These are phyloP conservation scores for Grosmannia clavigera DNA, from an alignment of 2,329 filamentous ascomycete genomes.

Conservation along the genomic window DNA sequence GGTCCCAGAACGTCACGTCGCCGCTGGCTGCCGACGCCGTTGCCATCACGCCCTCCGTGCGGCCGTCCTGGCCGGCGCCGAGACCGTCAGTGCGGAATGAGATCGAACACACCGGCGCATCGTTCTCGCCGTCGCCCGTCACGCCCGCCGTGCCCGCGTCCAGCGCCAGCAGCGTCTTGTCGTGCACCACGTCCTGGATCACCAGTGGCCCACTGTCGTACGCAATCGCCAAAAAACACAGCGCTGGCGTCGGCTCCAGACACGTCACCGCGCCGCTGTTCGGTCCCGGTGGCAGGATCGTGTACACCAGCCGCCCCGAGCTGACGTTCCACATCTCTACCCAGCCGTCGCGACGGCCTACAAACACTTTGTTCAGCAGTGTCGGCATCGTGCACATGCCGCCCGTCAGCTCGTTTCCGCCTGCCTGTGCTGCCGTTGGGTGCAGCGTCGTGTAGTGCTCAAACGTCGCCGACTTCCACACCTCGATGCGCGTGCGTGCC, in stretches of 20 bases:
- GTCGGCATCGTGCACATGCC: constrained; percentile 83
- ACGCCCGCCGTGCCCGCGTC: constrained; percentile 42
- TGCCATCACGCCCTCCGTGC: constrained; percentile 83
- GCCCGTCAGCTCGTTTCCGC: constrained; percentile 59
- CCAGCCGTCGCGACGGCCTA: constrained; percentile 73
- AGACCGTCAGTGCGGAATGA: constrained; percentile 82
- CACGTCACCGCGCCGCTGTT: constrained; percentile 75
- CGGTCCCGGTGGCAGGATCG: constrained; percentile 63
- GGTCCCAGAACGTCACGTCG: constrained; percentile 91
- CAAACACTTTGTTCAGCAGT: constrained; percentile 90
- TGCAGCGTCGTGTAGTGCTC: constrained; percentile 86
- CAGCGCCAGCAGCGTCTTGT: constrained; percentile 59
- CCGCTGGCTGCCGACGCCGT: constrained; percentile 69
- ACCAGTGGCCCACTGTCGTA: constrained; percentile 68
- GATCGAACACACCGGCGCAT: constrained; percentile 63
- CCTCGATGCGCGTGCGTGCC: constrained; percentile 61
- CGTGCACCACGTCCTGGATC: constrained; percentile 70
- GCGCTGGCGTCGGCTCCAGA: constrained; percentile 68
- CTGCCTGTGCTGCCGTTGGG: constrained; percentile 41
- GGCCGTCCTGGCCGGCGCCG: constrained; percentile 79
- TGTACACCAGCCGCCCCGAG: constrained; percentile 83
- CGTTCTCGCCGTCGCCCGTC: constrained; percentile 21
- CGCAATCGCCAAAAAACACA: constrained; percentile 79
- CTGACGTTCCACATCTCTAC: constrained; percentile 97
- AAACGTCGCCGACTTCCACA: constrained; percentile 74